phyloP scores from a whole-genome alignment of 2,329 filamentous ascomycete genomes.

The Cladophialophora immunda region DNA sequence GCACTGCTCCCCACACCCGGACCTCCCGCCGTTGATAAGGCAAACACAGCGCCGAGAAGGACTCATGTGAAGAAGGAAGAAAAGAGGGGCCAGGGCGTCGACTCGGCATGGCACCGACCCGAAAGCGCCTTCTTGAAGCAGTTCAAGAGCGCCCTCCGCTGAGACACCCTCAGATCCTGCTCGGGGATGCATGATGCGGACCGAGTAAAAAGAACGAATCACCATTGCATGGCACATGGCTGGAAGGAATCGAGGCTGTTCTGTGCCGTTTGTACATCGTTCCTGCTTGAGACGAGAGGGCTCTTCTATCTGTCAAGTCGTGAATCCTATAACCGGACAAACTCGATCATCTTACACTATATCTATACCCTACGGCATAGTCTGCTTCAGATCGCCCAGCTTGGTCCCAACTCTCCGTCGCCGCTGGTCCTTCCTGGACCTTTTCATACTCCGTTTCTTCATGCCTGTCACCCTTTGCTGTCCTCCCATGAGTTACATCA shows the following conservation, averaged over 20 bases:
- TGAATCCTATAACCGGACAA: constrained; percentile 5
- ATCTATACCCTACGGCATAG: constrained; percentile 2
- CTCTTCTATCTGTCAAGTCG: background rate
- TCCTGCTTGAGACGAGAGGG: background rate
- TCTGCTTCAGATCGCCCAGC: background rate
- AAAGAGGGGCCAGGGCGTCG: background rate
- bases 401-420: background rate
- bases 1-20: background rate
- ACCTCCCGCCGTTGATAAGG: background rate
- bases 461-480: background rate
- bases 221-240: background rate
- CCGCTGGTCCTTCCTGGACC: background rate
- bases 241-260: background rate
- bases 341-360: constrained; percentile 1
- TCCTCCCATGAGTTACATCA: constrained; percentile 8
- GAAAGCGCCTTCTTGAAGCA: constrained; percentile 31
- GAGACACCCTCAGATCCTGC: background rate
- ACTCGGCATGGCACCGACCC: constrained; percentile 21
- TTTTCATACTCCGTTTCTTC: constrained; percentile 2
- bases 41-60: background rate
- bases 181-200: no score
- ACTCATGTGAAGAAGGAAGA: background rate
- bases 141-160: constrained; percentile 29
- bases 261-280: background rate
- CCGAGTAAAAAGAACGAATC: no score